Base-by-base conservation (phyloP, 73 alveolate genomes). In the Tetrahymena malaccensis region DNA sequence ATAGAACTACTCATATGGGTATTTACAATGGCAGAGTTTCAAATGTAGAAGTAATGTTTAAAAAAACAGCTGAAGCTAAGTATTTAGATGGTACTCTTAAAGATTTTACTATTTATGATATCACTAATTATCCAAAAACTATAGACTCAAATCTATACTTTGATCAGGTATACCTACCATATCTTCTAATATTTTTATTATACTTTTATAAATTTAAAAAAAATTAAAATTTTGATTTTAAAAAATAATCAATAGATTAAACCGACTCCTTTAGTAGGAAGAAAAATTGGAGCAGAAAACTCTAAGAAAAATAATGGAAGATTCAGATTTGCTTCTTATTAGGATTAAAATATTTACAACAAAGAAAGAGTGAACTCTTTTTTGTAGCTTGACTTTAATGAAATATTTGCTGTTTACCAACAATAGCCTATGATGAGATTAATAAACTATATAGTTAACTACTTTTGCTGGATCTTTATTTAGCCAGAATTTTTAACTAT, bases 371-470 rank as follows among this genome's bases (percentile, higher is more conserved):
- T 31, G 17, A 89, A 40, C 19, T 35, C 89, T n/a, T 95, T 95
- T 50, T 31, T 95, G 43, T 55, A 43, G 21, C 38, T 89, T 34
- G 97, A 95, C 33, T 40, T 95, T 1, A 95, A 95, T 50, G 95
- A 94, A 22, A 85, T 95, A 0, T 89, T 89, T 95, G 97, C 97
- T 8, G 84, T 95, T 0, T 95, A 95, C 93, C 35, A 95, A 40
- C 94, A 95, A 55, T 34, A 95, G 34, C 97, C 97, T 8, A 70
- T 95, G 21, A 95, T 95, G 97, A 95, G 97, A 95, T 21, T 43
- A 58, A 95, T 95, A 27, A 94, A 95, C 43, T 95, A 95, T 35
- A 43, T 95, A 50, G 84, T 95, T 19, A 95, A 95, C 43, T 55
- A 95, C 31, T 85, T 95, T 50, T 89, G 93, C 15, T n/a, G 95